Evolutionary conservation across 2,329 filamentous ascomycete genomes (phyloP), one percentile per base, ranked within the genome.

Genomic region (Xylaria sp.): DNA sequence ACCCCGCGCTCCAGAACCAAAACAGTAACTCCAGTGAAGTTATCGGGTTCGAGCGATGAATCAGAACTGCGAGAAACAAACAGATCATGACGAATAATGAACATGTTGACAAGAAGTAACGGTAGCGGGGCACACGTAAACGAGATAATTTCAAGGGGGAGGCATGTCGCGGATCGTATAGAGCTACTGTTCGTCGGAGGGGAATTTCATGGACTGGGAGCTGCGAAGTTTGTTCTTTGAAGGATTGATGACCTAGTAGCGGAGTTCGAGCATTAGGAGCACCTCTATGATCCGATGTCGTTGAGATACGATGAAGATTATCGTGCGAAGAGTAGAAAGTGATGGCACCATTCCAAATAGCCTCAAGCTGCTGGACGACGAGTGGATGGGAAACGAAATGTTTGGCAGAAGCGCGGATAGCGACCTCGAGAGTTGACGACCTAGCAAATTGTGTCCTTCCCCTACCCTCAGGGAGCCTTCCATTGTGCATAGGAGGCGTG

Each of bases 1-100:
- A 97, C 0, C 95, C 95, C 29, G 93, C 93, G 76, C 93, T 97
- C 94, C 95, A 98, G 78, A 97, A 93, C 95, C 95, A 98, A 80
- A 98, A 97, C 13, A 97, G 78, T 17, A 97, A 83, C 78, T 98
- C 95, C 10, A 97, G 82, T 0, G 87, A 87, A 1, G 93, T 97
- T 74, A 98, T 97, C 59, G 90, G 86, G 61, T 90, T 86, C 2
- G 93, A 95, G 66, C 92, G 87, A 75, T 92, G 83, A 11, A 87
- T 82, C 3, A 97, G 85, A 10, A 98, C 94, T 10, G 93, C 91
- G 20, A 97, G 82, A 77, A 97, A 97, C 11, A 97, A 85, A 15
- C 89, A 90, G 44, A 97, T 90, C 76, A 98, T 85, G 51, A 97
- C 88, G 25, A 92, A 92, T 62, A 97, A 90, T 2, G 94, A 97